Evolutionary conservation across 2,329 filamentous ascomycete species (phyloP).

Genomic region (Fusarium hostae): DNA sequence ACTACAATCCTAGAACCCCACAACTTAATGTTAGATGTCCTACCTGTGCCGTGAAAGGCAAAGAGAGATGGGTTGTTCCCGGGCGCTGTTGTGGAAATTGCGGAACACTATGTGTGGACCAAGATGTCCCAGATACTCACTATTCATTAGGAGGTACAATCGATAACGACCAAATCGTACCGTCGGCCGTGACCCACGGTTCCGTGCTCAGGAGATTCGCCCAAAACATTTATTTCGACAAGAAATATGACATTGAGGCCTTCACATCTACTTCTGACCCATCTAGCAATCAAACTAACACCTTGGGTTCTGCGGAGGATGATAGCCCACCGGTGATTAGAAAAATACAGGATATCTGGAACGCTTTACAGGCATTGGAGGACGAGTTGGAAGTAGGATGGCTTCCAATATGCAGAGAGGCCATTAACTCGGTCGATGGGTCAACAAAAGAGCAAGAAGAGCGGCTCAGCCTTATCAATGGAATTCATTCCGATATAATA

Average conservation of each 20-base stretch:
- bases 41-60: not conserved
- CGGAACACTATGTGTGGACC: accelerated
- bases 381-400: accelerated
- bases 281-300: accelerated
- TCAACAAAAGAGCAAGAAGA: accelerated
- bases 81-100: not conserved
- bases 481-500: accelerated
- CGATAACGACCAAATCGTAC: no score
- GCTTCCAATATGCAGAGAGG: accelerated
- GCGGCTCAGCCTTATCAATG: accelerated
- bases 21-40: accelerated
- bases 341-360: accelerated
- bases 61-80: accelerated
- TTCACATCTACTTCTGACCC: not conserved
- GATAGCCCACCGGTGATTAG: accelerated
- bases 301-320: accelerated
- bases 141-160: no score
- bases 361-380: accelerated
- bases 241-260: no score
- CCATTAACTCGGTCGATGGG: accelerated
- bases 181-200: no score
- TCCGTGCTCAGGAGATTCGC: no score
- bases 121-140: not conserved
- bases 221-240: no score
- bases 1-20: accelerated